These are phyloP conservation scores for Bolboschoenus planiculmis DNA, from an alignment of 176 grass and related monocot species.

Conservation along the genomic window DNA sequence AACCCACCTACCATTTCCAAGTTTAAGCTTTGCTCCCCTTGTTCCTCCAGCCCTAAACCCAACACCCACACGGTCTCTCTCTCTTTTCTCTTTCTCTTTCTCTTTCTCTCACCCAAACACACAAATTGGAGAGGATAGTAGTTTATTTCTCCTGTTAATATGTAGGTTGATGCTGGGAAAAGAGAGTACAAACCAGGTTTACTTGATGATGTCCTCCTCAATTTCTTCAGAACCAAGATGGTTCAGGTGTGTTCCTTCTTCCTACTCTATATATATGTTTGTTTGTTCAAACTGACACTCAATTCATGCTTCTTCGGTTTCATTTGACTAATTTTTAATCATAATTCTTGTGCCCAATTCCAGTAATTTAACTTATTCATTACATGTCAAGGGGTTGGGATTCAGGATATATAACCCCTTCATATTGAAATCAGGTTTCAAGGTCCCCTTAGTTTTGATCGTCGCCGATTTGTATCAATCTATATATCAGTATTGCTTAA, in stretches of 20 bases:
- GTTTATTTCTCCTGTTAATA: neutral
- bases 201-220: constrained; percentile 1
- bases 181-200: neutral
- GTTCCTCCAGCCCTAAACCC: neutral
- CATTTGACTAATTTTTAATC: neutral
- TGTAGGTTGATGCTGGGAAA: constrained; percentile 1
- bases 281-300: neutral
- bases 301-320: neutral
- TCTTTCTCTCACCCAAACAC: neutral
- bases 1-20: neutral
- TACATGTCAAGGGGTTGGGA: neutral
- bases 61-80: neutral
- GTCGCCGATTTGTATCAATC: neutral
- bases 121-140: neutral
- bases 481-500: neutral
- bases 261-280: no score
- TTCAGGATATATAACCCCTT: neutral
- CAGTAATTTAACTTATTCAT: neutral
- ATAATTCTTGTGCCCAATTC: neutral
- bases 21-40: neutral
- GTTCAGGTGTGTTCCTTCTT: constrained; percentile 3
- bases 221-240: constrained; percentile 22
- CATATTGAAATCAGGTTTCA: neutral
- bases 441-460: neutral
- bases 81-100: neutral